Percentiles rank a stretch among this genome's conserved stretches.
Evolutionary conservation across 176 grass and related monocot genomes (phyloP).

Genomic region (Luzula sylvatica): DNA sequence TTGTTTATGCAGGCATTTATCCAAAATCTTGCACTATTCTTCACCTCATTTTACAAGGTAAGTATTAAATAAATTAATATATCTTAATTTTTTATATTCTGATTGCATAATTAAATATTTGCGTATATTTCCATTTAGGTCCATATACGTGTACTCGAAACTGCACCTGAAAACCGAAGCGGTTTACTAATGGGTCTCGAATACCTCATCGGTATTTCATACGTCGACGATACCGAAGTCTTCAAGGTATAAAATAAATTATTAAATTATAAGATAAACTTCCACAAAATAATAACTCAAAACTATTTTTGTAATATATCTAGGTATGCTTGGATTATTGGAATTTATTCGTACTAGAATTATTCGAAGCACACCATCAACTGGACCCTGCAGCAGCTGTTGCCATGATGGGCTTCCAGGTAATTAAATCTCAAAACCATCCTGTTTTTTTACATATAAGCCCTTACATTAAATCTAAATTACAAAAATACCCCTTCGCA

Average conservation of each 20-base stretch:
- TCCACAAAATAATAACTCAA: too few species aligned
- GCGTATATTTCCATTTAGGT: constrained; percentile 31
- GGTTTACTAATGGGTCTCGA: constrained; percentile 79
- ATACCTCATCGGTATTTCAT: constrained; percentile 94
- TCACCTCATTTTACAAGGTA: constrained; percentile 97
- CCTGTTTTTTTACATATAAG: not conserved
- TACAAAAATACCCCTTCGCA: constrained; percentile 2
- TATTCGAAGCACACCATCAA: constrained; percentile 93
- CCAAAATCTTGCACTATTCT: constrained; percentile 95
- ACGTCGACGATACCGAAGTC: constrained; percentile 98
- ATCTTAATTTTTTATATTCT: constrained; percentile 13
- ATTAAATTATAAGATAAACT: constrained; percentile 9
- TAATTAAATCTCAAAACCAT: constrained; percentile 18
- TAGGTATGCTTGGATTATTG: constrained; percentile 99
- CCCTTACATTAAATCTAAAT: too few species aligned
- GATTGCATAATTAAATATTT: not conserved
- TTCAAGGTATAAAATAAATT: constrained; percentile 61
- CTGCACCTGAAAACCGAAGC: constrained; percentile 66
- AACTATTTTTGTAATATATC: not conserved
- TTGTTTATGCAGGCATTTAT: constrained; percentile 60
- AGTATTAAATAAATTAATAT: constrained; percentile 4
- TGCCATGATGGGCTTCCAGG: constrained; percentile 81
- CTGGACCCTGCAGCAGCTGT: constrained; percentile 82
- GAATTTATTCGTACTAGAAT: constrained; percentile 87
- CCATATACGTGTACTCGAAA: constrained; percentile 80